Percentiles rank a stretch among this genome's conserved stretches.
Evolutionary conservation across 2,329 filamentous ascomycete genomes (phyloP).

Genomic region (Aspergillus costaricaensis): DNA sequence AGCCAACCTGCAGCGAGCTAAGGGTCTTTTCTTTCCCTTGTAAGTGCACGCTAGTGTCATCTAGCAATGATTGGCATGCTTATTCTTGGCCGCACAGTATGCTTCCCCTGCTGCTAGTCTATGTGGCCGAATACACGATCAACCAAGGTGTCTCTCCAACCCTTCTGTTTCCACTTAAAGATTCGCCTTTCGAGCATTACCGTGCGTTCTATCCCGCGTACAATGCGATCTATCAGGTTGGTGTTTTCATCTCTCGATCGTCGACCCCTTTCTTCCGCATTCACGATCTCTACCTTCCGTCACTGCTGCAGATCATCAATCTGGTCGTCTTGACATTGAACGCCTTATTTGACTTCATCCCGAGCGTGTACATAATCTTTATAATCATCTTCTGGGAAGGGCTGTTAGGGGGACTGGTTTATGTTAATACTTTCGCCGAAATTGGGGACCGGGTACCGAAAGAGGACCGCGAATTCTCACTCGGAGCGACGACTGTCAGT

Average conservation of each 20-base stretch:
- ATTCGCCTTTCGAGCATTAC: slow-evolving; percentile 76
- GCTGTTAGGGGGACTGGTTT: slow-evolving; percentile 83
- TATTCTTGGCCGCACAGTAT: slow-evolving; percentile 55
- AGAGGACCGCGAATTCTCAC: slow-evolving; percentile 83
- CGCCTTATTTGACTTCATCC: slow-evolving; percentile 77
- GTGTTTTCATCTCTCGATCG: slow-evolving; percentile 91
- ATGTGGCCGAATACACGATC: slow-evolving; percentile 95
- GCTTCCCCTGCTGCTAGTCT: slow-evolving; percentile 88
- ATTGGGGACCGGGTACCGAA: slow-evolving; percentile 80
- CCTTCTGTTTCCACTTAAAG: slow-evolving; percentile 75
- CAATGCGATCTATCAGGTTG: slow-evolving; percentile 89
- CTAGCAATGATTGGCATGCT: slow-evolving; percentile 3
- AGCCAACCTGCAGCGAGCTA: slow-evolving; percentile 64
- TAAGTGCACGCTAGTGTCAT: slow-evolving; percentile 37
- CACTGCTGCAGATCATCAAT: slow-evolving; percentile 79
- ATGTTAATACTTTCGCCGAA: slow-evolving; percentile 93
- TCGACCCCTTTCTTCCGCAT: slow-evolving; percentile 86
- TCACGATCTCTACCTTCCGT: slow-evolving; percentile 77
- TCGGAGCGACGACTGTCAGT: slow-evolving; percentile 87
- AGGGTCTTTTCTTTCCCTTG: slow-evolving; percentile 71
- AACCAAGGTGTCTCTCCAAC: slow-evolving; percentile 93
- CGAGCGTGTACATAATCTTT: slow-evolving; percentile 84
- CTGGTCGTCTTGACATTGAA: slow-evolving; percentile 73
- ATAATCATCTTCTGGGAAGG: slow-evolving; percentile 91
- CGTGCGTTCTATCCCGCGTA: slow-evolving; percentile 94